Conservation (phyloP, 345 rosid species). For the Syzygium aqueum region DNA sequence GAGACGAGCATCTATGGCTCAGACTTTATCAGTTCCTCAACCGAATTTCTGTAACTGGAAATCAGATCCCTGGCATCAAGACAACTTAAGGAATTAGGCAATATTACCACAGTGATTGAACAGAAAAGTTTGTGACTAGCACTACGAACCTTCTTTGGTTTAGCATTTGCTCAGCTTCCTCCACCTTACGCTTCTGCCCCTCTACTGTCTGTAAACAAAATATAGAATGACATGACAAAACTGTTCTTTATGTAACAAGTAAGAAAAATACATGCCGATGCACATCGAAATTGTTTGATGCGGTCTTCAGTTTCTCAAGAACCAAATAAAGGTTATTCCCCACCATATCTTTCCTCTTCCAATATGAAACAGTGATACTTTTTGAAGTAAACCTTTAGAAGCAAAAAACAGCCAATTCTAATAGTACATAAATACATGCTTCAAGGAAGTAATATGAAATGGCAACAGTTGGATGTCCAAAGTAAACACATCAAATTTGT, state of each 20-base stretch:
- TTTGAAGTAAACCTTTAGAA: neutral
- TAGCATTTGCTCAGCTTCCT: slow-evolving; percentile 49
- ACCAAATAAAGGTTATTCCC: neutral
- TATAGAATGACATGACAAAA: neutral
- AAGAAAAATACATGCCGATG: neutral
- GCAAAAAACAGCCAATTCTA: neutral
- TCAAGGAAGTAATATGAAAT: neutral
- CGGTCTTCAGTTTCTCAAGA: neutral
- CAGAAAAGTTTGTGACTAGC: neutral
- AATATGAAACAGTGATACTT: neutral
- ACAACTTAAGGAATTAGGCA: neutral
- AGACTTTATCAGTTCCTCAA: slow-evolving; percentile 51
- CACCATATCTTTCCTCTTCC: neutral
- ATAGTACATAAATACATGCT: neutral
- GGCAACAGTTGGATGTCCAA: neutral
- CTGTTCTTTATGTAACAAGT: neutral
- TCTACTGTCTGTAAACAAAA: slow-evolving; percentile 50
- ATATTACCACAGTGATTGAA: neutral
- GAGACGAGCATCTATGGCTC: slow-evolving; percentile 23
- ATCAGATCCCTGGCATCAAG: slow-evolving; percentile 51
- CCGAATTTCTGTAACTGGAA: slow-evolving; percentile 43
- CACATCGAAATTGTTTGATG: neutral
- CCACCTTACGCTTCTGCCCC: slow-evolving; percentile 60
- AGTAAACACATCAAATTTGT: neutral
- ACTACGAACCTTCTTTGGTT: slow-evolving; percentile 43